Conservation (phyloP, 768 basidiomycete genomes). For the Infundibulicybe gibba region DNA sequence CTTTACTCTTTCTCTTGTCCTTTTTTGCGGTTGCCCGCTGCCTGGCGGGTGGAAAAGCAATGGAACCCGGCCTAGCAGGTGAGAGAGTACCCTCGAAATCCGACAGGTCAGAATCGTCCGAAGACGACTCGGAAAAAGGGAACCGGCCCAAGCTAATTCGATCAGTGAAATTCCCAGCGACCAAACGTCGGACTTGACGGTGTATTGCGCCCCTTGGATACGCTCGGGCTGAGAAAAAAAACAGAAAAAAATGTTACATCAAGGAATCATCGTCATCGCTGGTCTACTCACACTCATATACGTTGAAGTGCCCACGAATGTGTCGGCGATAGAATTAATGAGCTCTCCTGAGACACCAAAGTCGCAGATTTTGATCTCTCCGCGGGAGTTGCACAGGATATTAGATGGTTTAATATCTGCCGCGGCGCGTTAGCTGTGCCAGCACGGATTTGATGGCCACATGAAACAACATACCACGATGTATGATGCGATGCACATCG, state of each 20-base stretch:
- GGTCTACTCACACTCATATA: constrained; percentile 89
- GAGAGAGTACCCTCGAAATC: constrained; percentile 82
- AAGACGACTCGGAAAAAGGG: constrained; percentile 85
- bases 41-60: constrained; percentile 32
- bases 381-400: constrained; percentile 89
- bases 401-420: constrained; percentile 99
- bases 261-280: constrained; percentile 7
- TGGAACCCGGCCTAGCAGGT: constrained; percentile 58
- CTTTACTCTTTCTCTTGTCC: constrained; percentile 76
- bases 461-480: constrained; percentile 75
- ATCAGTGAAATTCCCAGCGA: constrained; percentile 96
- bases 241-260: constrained; percentile 5
- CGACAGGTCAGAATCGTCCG: constrained; percentile 76
- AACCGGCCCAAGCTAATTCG: constrained; percentile 97
- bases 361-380: constrained; percentile 98
- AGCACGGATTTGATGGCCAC: background rate
- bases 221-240: constrained; percentile 78
- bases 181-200: constrained; percentile 99
- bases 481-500: constrained; percentile 96
- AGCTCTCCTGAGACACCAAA: constrained; percentile 99
- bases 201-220: constrained; percentile 97
- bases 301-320: constrained; percentile 97
- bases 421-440: constrained; percentile 18
- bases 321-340: constrained; percentile 98
- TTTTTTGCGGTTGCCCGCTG: constrained; percentile 28